These are phyloP conservation scores for Globisporangium sylvaticum DNA, from an alignment of 352 stramenopile genomes.

Conservation along the genomic window DNA sequence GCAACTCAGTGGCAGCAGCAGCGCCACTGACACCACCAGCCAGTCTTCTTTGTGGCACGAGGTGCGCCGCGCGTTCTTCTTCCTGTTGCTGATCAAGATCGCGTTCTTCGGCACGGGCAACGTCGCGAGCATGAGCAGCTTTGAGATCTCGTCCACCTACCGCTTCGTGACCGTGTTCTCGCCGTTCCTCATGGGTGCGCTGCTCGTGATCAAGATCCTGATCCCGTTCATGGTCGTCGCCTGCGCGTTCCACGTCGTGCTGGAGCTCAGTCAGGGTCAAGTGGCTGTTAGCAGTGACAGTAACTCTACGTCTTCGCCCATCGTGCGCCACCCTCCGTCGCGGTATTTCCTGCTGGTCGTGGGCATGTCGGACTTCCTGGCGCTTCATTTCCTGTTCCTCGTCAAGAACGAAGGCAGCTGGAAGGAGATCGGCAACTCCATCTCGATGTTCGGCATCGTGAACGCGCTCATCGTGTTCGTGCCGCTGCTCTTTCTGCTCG, in stretches of 20 bases:
- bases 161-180: conserved; percentile 82
- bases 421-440: conserved; percentile 85
- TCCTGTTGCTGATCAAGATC: conserved; percentile 76
- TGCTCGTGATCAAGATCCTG: conserved; percentile 79
- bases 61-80: conserved; percentile 72
- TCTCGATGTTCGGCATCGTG: conserved; percentile 8
- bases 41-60: conserved; percentile 22
- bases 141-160: conserved; percentile 84
- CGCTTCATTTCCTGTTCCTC: conserved; percentile 81
- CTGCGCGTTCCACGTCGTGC: conserved; percentile 55
- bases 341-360: conserved; percentile 76
- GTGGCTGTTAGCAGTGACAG: neutral
- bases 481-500: conserved; percentile 33
- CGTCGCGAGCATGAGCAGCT: conserved; percentile 84
- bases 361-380: conserved; percentile 72
- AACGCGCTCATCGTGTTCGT: conserved; percentile 7
- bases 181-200: conserved; percentile 75
- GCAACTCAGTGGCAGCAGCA: neutral
- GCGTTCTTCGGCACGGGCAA: conserved; percentile 86
- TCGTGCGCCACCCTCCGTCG: conserved; percentile 24
- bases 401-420: conserved; percentile 84
- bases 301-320: neutral
- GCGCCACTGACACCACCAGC: neutral
- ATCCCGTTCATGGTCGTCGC: conserved; percentile 78
- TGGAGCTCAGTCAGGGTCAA: conserved; percentile 25